These are phyloP conservation scores for Stevia rebaudiana DNA, from an alignment of 140 eudicot genomes.

Conservation along the genomic window DNA sequence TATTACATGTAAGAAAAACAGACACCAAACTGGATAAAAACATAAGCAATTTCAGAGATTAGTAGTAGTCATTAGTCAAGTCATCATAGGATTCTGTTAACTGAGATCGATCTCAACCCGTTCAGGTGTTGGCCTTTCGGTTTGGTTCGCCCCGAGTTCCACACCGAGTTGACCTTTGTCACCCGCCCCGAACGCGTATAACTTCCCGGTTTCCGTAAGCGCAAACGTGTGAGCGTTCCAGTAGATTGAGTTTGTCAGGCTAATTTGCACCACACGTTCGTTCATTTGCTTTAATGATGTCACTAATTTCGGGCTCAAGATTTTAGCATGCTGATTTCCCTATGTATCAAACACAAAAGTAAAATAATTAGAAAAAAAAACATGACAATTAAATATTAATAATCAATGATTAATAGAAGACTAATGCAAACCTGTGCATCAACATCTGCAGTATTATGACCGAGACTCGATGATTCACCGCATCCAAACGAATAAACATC, in stretches of 20 bases:
- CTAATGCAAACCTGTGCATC: slow-evolving; percentile 71
- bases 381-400: background rate
- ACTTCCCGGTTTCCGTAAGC: slow-evolving; percentile 64
- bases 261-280: slow-evolving; percentile 78
- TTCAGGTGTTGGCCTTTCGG: slow-evolving; percentile 62
- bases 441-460: slow-evolving; percentile 55
- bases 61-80: slow-evolving; percentile 19
- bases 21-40: slow-evolving; percentile 24
- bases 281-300: slow-evolving; percentile 57
- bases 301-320: slow-evolving; percentile 66
- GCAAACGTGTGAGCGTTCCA: slow-evolving; percentile 95
- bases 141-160: slow-evolving; percentile 55
- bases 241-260: slow-evolving; percentile 73
- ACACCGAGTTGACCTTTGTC: slow-evolving; percentile 87
- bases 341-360: slow-evolving; percentile 4
- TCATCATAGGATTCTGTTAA: slow-evolving; percentile 30
- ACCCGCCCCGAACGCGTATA: slow-evolving; percentile 85
- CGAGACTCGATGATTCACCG: slow-evolving; percentile 81
- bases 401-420: background rate
- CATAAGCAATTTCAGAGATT: slow-evolving; percentile 22
- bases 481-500: slow-evolving; percentile 90
- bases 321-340: slow-evolving; percentile 73
- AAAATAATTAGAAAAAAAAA: background rate
- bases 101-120: slow-evolving; percentile 66
- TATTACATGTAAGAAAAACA: slow-evolving; percentile 30